Base-by-base conservation (phyloP, 345 rosid genomes). In the Geranium rotundifolium region DNA sequence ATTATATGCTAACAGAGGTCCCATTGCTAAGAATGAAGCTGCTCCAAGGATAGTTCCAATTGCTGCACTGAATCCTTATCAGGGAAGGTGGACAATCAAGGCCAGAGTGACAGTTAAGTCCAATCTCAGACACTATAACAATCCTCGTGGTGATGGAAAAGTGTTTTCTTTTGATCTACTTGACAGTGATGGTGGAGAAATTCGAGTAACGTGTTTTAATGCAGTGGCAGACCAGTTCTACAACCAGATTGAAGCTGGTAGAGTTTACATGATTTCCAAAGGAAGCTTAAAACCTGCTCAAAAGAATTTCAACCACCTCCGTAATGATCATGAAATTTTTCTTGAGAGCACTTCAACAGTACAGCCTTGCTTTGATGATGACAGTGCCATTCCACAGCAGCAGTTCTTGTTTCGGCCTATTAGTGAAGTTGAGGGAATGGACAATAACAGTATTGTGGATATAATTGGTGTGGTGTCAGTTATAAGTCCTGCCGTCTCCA, bases 221-320 rank as follows among this genome's bases (percentile, higher is more conserved):
- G 79, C 88, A 46, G 89, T 82, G 69, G 98, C 84, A 61, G 98
- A 87, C 70, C 85, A 80, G 34, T 89, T 92, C 69, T 87, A 77
- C 71, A 69, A 80, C 73, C 78, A 77, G 82, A 86, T 92, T 79
- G 90, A 87, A 73, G 73, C 77, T 39, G 91, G 98, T 19, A 85
- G 73, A 65, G 76, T 92, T 68, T 92, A 89, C 78, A 58, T 87
- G 77, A 77, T 92, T 67, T 87, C 98, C 19, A 83, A 62, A 73
- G 98, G 98, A 62, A 84, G 19, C 68, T 67, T 89, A 61, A 84
- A 37, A n/a, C n/a, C n/a, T n/a, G n/a, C n/a, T n/a, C n/a, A n/a
- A n/a, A n/a, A n/a, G n/a, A n/a, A n/a, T n/a, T 87, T 80, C 70
- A 92, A 92, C 71, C 98, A 92, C 80, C 96, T 92, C 27, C 79